A percentile compares a stretch with the other conserved stretches of the same genome.
Conservation (phyloP, 305 asterid species). For the Plantago coronopus region DNA sequence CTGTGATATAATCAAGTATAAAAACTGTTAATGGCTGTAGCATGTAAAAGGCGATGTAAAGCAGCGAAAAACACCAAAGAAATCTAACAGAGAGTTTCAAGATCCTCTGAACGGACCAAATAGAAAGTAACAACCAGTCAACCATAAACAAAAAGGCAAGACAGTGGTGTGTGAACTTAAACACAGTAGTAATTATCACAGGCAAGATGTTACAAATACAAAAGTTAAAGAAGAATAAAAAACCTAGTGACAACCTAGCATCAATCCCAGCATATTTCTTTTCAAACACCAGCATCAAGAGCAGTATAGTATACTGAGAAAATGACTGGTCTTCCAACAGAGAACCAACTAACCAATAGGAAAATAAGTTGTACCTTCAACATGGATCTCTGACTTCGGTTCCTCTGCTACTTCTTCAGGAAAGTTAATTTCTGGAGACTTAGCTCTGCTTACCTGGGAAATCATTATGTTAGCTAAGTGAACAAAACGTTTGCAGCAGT, state of each 20-base stretch:
- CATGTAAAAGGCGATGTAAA: constrained; percentile 5
- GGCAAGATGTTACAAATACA: too few relatives aligned
- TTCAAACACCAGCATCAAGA: constrained; percentile 1
- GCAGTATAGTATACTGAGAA: too few relatives aligned
- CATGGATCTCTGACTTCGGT: constrained; percentile 31
- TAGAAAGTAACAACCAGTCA: not conserved
- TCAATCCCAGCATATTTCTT: not conserved
- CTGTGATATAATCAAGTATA: constrained; percentile 27
- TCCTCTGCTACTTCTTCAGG: constrained; percentile 36
- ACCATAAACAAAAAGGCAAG: not conserved
- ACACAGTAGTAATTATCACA: too few relatives aligned
- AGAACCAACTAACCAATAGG: not conserved
- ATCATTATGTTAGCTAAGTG: constrained; percentile 10
- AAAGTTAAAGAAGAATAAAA: too few relatives aligned
- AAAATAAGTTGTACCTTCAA: constrained; percentile 41
- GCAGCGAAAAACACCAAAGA: not conserved
- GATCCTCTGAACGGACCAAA: not conserved
- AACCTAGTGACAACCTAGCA: too few relatives aligned
- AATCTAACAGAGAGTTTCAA: not conserved
- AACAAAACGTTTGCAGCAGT: not conserved
- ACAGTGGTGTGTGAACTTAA: too few relatives aligned
- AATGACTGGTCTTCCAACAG: not conserved
- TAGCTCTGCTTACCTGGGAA: constrained; percentile 60
- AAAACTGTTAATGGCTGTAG: constrained; percentile 5
- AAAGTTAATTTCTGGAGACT: constrained; percentile 38